Conservation (phyloP, 495 filamentous ascomycete genomes). For the Parmelia sp. region DNA sequence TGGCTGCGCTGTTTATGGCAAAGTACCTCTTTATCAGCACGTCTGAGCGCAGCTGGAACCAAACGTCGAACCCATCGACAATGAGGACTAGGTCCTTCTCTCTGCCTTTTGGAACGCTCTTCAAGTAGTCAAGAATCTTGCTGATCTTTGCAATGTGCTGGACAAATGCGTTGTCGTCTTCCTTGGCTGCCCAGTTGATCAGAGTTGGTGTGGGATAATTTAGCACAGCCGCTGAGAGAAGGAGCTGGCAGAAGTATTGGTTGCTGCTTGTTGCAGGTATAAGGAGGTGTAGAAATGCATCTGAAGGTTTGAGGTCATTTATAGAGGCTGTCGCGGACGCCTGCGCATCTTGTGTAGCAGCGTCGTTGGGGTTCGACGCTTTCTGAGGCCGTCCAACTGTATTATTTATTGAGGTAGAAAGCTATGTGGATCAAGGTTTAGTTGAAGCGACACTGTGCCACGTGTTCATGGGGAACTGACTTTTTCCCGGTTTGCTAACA, state of each 20-base stretch:
- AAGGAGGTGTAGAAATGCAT: conserved; percentile 16
- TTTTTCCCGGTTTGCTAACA: conserved; percentile 7
- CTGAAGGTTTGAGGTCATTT: not conserved
- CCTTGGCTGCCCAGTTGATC: conserved; percentile 19
- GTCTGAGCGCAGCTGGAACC: conserved; percentile 29
- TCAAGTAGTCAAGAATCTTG: conserved; percentile 17
- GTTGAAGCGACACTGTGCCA: not conserved
- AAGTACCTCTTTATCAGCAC: conserved; percentile 27
- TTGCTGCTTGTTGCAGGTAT: conserved; percentile 19
- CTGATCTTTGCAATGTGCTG: conserved; percentile 16
- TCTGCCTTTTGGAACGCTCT: conserved; percentile 10
- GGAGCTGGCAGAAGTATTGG: conserved; percentile 22
- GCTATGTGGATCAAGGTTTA: not conserved
- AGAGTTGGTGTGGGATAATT: conserved; percentile 23
- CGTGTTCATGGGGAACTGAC: not conserved
- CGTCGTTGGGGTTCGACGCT: not conserved
- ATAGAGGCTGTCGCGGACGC: not conserved
- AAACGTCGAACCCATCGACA: conserved; percentile 29
- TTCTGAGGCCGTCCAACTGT: not conserved
- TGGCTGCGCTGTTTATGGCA: conserved; percentile 20
- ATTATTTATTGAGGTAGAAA: conserved; percentile 4
- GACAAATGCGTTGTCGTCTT: conserved; percentile 11
- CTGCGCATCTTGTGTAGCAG: not conserved
- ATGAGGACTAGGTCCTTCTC: conserved; percentile 23
- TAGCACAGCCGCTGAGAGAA: conserved; percentile 20